Percentiles rank a stretch among this genome's conserved stretches.
phyloP scores from a whole-genome alignment of 306 rosid genomes.

The Alnus glutinosa region DNA sequence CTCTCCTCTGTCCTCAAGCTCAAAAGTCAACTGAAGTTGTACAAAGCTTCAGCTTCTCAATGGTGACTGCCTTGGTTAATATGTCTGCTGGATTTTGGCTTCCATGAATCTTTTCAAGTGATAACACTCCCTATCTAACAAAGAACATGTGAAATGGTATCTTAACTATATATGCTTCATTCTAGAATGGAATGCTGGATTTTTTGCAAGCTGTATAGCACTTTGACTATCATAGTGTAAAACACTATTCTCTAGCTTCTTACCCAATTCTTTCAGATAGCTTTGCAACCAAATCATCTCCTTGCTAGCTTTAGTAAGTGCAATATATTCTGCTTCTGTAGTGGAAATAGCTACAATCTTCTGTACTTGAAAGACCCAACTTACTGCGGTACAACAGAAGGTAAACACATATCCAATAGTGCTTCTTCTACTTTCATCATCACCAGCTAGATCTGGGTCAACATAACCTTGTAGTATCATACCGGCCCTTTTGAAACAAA shows the following conservation, averaged over 20 bases:
- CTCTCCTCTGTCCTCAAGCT: too few relatives aligned
- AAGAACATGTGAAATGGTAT: too few relatives aligned
- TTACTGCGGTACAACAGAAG: neutral
- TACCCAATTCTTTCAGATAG: neutral
- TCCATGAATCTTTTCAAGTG: too few relatives aligned
- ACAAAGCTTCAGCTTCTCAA: too few relatives aligned
- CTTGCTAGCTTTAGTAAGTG: neutral
- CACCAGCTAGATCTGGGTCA: neutral
- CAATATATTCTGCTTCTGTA: neutral
- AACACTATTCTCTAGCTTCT: neutral
- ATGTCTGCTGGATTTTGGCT: too few relatives aligned
- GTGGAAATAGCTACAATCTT: neutral
- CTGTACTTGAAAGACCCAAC: neutral
- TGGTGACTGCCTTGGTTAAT: too few relatives aligned
- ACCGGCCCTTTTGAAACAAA: neutral
- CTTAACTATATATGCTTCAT: neutral
- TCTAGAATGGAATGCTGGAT: neutral
- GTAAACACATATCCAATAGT: neutral
- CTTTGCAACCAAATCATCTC: neutral
- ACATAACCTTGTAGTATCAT: neutral
- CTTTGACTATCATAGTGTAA: neutral
- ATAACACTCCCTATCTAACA: too few relatives aligned
- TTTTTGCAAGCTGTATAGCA: neutral
- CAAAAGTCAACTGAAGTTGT: too few relatives aligned
- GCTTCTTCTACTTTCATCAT: neutral